Evolutionary conservation across 345 rosid genomes (phyloP), one percentile per base, ranked within the genome.

Genomic region (Microthlaspi erraticum): DNA sequence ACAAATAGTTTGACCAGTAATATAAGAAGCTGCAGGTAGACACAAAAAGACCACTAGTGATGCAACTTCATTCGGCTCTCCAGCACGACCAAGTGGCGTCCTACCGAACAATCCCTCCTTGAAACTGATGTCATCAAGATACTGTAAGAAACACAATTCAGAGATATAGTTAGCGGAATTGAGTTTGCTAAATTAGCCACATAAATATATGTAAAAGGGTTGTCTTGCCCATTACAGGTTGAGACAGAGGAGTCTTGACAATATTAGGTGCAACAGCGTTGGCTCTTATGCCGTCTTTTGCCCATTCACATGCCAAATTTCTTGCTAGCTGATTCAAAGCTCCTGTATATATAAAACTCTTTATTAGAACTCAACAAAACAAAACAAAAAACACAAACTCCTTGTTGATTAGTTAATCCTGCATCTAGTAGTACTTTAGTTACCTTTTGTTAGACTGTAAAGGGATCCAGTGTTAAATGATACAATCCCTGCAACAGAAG

Each of bases 271-370:
- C 86, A 32, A 87, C 83, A 13, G 77, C 52, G 16, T 89, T 87
- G 12, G 72, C 70, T 74, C 92, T 79, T 75, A 88, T 83, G 36
- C 71, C 79, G 60, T 86, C 88, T 11, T 66, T 82, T 11, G 88
- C 92, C 90, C 96, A 86, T 65, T 88, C 94, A 50, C 91, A 88
- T 31, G 91, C 88, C 70, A 85, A 75, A 50, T 80, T 77, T 71
- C 48, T 84, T 1, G 86, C 71, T 31, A 87, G 70, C 53, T 83
- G 90, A 42, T 74, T 81, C 34, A 82, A 36, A 7, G 92, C 92
- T 52, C 85, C 76, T 72, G 63, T 11, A 0, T 20, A 65, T 11
- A 0, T 20, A 65, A 7, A 33, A 56, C 36, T 51, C n/a, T 38
- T 3, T 38, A 38, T 38, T 5, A 12, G 9, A 36, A 56, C 54